Conservation (phyloP, 768 basidiomycete species). For the Termitomyces sp. region DNA sequence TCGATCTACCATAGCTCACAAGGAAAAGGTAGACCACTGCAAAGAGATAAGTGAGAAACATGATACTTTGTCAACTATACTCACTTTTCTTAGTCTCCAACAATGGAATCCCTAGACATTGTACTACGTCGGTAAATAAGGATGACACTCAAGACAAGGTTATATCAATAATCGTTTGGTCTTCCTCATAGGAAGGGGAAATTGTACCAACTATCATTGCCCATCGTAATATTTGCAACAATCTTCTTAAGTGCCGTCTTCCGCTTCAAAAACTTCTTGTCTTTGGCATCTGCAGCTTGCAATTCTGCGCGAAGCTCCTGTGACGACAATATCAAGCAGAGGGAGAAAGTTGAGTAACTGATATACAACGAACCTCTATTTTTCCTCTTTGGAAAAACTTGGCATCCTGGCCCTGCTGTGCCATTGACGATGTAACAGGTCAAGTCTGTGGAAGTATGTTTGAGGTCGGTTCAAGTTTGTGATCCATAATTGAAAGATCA, state of each 20-base stretch:
- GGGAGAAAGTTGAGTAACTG: background rate
- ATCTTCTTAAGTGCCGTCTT: conserved; percentile 96
- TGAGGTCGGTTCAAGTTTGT: background rate
- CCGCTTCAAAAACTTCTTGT: conserved; percentile 92
- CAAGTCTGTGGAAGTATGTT: background rate
- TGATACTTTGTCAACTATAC: conserved; percentile 17
- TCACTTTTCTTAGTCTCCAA: conserved; percentile 99
- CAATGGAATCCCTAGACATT: conserved; percentile 90
- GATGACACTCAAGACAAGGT: conserved; percentile 66
- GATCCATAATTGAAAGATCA: background rate
- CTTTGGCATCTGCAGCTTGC: conserved; percentile 87
- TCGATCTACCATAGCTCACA: conserved; percentile 91
- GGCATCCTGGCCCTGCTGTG: conserved; percentile 76
- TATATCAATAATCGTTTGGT: conserved; percentile 15
- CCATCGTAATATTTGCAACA: conserved; percentile 99
- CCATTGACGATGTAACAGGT: conserved; percentile 20
- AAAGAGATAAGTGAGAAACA: background rate
- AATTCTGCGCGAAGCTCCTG: conserved; percentile 91
- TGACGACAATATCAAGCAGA: conserved; percentile 2
- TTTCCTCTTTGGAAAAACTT: conserved; percentile 91
- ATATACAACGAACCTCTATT: conserved; percentile 60
- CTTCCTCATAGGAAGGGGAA: conserved; percentile 16
- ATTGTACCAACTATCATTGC: conserved; percentile 85
- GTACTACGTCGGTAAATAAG: conserved; percentile 91
- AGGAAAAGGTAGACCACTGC: conserved; percentile 97